Evolutionary conservation across 345 rosid species (phyloP), one percentile per base, ranked within the genome.

Genomic region (Salix viminalis): DNA sequence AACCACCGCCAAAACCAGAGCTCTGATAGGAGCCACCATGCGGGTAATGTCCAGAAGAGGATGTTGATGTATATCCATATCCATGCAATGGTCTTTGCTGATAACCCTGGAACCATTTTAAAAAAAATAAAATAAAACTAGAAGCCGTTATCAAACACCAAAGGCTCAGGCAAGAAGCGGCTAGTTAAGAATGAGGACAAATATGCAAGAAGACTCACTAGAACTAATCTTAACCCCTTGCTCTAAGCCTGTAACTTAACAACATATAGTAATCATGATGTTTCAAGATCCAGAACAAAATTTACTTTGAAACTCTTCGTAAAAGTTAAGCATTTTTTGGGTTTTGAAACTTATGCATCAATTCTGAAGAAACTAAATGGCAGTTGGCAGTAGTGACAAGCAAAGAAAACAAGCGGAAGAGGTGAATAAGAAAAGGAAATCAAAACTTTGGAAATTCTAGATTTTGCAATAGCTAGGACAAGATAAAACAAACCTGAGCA

Each of bases 1-100:
- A 72, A 36, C 77, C 60, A 39, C 81, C 70, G 7, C 84, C 79
- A 37, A 77, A 74, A 73, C 74, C 79, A 36, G 92, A 78, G 70
- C 46, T 79, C 77, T 80, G 92, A 79, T 84, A 85, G 65, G 88
- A 75, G 46, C 85, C 88, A 61, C 78, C 76, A 56, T 75, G 86
- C 70, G 76, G 85, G 74, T 88, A 89, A 54, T 75, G 77, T 79
- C 90, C 91, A 75, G 78, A 19, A 48, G 90, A 80, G 69, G 91
- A 83, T 39, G 76, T 83, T 65, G 90, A 80, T 56, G 88, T 74
- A 65, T 79, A 76, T 67, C 90, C 91, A 81, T 75, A 87, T 72
- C 84, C 87, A 79, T 80, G 90, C 67, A 77, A 42, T 41, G 79
- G 69, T 71, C 85, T 73, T 81, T 88, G 89, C 77, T 77, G 85